A percentile compares a stretch with the other conserved stretches of the same genome.
These are phyloP conservation scores for Cairneyella variabilis DNA, from an alignment of 495 filamentous ascomycete genomes.

Conservation along the genomic window DNA sequence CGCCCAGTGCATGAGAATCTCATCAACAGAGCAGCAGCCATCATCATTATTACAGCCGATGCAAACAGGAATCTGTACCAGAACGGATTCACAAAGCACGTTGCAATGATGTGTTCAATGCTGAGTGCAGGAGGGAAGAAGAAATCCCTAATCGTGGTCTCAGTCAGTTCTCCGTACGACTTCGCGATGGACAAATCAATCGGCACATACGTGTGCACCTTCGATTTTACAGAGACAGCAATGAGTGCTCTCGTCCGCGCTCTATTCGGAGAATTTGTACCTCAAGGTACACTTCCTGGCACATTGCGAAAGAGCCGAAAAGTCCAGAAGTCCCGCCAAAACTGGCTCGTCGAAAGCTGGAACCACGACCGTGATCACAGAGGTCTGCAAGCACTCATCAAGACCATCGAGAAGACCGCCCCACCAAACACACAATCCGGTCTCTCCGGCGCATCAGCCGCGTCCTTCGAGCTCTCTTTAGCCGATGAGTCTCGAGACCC, in stretches of 20 bases:
- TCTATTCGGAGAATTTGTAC: slow-evolving; percentile 71
- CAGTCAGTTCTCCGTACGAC: slow-evolving; percentile 88
- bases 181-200: slow-evolving; percentile 89
- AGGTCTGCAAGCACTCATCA: slow-evolving; percentile 65
- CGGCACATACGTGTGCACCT: slow-evolving; percentile 87
- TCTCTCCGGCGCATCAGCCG: slow-evolving; percentile 64
- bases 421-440: slow-evolving; percentile 53
- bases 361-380: slow-evolving; percentile 70
- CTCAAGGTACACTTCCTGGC: slow-evolving; percentile 71
- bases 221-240: slow-evolving; percentile 89
- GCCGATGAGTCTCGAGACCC: slow-evolving; percentile 11
- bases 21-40: slow-evolving; percentile 78
- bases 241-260: slow-evolving; percentile 77
- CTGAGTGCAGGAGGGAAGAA: slow-evolving; percentile 50
- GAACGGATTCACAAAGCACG: slow-evolving; percentile 86
- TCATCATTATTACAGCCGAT: slow-evolving; percentile 85
- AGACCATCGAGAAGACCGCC: slow-evolving; percentile 55
- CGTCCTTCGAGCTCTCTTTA: slow-evolving; percentile 59
- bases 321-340: slow-evolving; percentile 72
- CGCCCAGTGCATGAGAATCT: slow-evolving; percentile 85
- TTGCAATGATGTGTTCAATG: slow-evolving; percentile 82
- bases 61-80: slow-evolving; percentile 89
- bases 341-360: slow-evolving; percentile 86
- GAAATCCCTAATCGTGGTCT: slow-evolving; percentile 79
- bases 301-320: slow-evolving; percentile 80